These are phyloP conservation scores for Fusarium coicis DNA, from an alignment of 2,329 filamentous ascomycete genomes.

Conservation along the genomic window DNA sequence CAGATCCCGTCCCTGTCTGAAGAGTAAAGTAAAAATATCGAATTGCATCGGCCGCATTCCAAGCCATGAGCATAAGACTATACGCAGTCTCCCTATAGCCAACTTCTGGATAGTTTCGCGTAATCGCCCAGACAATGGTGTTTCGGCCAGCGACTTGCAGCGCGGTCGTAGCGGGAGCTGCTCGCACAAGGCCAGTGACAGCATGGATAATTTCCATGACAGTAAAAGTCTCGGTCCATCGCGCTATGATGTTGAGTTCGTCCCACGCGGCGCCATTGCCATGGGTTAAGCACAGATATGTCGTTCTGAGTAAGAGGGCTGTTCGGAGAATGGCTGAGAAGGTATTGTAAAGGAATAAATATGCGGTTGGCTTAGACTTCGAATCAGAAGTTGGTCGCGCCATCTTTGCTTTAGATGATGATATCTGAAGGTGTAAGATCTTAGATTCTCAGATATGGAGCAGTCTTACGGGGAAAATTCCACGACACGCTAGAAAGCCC, in stretches of 20 bases:
- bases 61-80: constrained; percentile 32
- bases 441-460: neutral
- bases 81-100: constrained; percentile 25
- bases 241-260: constrained; percentile 19
- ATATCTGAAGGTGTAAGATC: neutral
- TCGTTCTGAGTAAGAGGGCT: constrained; percentile 12
- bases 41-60: constrained; percentile 36
- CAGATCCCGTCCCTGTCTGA: constrained; percentile 16
- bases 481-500: neutral
- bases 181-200: constrained; percentile 22
- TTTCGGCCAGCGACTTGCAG: constrained; percentile 38
- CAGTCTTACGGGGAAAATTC: neutral
- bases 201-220: constrained; percentile 29
- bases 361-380: neutral
- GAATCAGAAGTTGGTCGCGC: neutral
- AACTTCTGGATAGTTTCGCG: constrained; percentile 35
- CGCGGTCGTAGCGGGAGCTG: constrained; percentile 30
- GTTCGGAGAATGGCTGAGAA: constrained; percentile 17
- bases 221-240: constrained; percentile 36
- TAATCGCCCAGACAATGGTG: constrained; percentile 41
- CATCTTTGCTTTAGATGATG: neutral
- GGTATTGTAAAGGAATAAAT: constrained; percentile 32
- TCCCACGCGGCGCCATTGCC: constrained; percentile 32
- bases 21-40: constrained; percentile 36
- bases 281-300: constrained; percentile 11